These are phyloP conservation scores for Zygoascus meyerae DNA, from an alignment of 1,139 yeast species.

Conservation along the genomic window DNA sequence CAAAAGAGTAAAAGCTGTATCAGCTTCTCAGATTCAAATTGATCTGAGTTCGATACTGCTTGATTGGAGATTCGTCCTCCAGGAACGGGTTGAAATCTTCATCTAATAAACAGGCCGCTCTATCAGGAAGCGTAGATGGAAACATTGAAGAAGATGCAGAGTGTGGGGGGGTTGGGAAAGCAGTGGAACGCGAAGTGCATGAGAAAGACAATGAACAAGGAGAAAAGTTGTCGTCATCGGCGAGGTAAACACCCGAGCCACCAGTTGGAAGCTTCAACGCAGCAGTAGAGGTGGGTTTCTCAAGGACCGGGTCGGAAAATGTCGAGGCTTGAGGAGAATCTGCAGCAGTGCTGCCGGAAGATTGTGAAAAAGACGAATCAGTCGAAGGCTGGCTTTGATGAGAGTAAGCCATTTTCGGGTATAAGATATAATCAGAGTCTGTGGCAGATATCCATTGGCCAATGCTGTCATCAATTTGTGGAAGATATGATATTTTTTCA, in stretches of 20 bases:
- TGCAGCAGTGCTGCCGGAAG: neutral
- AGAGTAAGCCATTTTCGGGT: neutral
- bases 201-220: conserved; percentile 3
- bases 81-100: conserved; percentile 13
- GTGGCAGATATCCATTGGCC: conserved; percentile 4
- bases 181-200: neutral
- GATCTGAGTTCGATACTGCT: neutral
- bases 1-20: too few species aligned
- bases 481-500: neutral
- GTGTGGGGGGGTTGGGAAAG: conserved; percentile 1
- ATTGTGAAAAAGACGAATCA: neutral
- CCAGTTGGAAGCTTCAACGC: neutral
- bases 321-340: conserved; percentile 2
- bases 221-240: conserved; percentile 6
- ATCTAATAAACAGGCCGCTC: conserved; percentile 2
- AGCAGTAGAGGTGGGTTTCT: neutral
- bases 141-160: conserved; percentile 5
- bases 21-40: neutral
- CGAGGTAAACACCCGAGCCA: neutral
- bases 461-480: neutral
- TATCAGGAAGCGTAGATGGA: neutral
- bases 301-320: neutral
- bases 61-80: conserved; percentile 7
- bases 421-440: neutral
- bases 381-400: conserved; percentile 2